A percentile compares a stretch with the other conserved stretches of the same genome.
Conservation (phyloP, 1,284 basidiomycete species). For the Microbotryum violaceum region DNA sequence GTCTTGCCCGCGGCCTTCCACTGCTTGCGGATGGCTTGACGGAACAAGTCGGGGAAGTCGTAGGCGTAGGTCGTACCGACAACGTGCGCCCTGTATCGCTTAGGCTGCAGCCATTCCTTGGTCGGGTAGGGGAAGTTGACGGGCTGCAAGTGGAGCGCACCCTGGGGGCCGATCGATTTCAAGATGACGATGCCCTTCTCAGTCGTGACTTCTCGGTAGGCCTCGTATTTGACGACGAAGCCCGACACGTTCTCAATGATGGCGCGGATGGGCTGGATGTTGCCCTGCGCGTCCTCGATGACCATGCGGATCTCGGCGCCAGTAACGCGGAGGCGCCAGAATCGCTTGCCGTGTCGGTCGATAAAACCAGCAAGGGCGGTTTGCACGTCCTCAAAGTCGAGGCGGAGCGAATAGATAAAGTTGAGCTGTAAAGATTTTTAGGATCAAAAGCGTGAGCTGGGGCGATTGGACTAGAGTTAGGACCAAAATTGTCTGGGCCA, state of each 20-base stretch:
- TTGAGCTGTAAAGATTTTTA: slow-evolving; percentile 22
- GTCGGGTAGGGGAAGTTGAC: slow-evolving; percentile 89
- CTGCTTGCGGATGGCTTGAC: slow-evolving; percentile 87
- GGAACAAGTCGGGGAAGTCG: slow-evolving; percentile 98
- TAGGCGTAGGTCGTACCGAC: slow-evolving; percentile 96
- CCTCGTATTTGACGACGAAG: slow-evolving; percentile 96
- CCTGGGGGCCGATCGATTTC: slow-evolving; percentile 85
- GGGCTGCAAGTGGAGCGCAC: slow-evolving; percentile 84
- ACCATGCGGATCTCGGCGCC: slow-evolving; percentile 94
- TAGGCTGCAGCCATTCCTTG: slow-evolving; percentile 97
- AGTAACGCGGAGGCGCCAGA: slow-evolving; percentile 97
- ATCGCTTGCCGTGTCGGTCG: slow-evolving; percentile 91
- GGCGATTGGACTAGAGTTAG: not conserved
- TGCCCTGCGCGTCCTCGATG: slow-evolving; percentile 86
- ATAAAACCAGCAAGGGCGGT: slow-evolving; percentile 95
- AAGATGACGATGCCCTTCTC: slow-evolving; percentile 90
- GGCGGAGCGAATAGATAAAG: slow-evolving; percentile 77
- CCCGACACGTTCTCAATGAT: slow-evolving; percentile 98
- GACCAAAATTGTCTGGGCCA: not conserved
- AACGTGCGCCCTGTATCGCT: slow-evolving; percentile 98
- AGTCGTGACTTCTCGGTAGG: slow-evolving; percentile 96
- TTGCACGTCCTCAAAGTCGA: slow-evolving; percentile 92
- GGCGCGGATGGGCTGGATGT: slow-evolving; percentile 88
- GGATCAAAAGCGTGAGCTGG: not conserved
- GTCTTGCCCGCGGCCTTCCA: slow-evolving; percentile 67